Conservation (phyloP, 768 basidiomycete genomes). For the Royoungia palumana region DNA sequence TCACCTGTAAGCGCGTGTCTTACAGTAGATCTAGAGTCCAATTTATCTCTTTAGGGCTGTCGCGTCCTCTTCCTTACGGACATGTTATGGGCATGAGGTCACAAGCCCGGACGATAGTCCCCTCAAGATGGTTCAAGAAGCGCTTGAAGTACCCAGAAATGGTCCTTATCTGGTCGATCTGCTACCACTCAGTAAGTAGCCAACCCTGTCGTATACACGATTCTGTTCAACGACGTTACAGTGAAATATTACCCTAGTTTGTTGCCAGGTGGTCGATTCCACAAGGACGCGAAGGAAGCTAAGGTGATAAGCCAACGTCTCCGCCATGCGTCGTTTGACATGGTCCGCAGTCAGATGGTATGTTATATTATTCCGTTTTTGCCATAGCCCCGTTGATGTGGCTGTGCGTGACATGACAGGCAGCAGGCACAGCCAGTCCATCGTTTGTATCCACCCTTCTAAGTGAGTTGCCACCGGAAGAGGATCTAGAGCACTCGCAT, state of each 20-base stretch:
- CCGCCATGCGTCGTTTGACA: conserved; percentile 5
- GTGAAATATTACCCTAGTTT: conserved; percentile 17
- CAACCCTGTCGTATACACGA: not conserved
- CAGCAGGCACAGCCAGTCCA: conserved; percentile 4
- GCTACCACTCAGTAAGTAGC: conserved; percentile 4
- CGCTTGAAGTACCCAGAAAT: not conserved
- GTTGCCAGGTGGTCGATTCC: conserved; percentile 13
- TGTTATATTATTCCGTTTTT: not conserved
- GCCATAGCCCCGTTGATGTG: too few species aligned
- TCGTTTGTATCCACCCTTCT: conserved; percentile 11
- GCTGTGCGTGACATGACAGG: not conserved
- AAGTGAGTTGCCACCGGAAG: conserved; percentile 7
- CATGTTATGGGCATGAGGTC: conserved; percentile 3
- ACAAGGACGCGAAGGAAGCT: conserved; percentile 4
- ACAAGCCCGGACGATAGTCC: not conserved
- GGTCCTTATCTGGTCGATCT: conserved; percentile 10
- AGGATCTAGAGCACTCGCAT: conserved; percentile 3
- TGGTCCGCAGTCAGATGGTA: conserved; percentile 10
- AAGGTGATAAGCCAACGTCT: not conserved
- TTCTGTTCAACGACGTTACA: not conserved
- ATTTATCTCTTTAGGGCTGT: not conserved
- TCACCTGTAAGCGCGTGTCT: not conserved
- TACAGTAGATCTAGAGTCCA: not conserved
- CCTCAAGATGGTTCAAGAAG: conserved; percentile 7
- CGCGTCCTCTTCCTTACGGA: not conserved